Evolutionary conservation across 2,329 filamentous ascomycete genomes (phyloP), one percentile per base, ranked within the genome.

Genomic region (Pseudogymnoascus verrucosus): DNA sequence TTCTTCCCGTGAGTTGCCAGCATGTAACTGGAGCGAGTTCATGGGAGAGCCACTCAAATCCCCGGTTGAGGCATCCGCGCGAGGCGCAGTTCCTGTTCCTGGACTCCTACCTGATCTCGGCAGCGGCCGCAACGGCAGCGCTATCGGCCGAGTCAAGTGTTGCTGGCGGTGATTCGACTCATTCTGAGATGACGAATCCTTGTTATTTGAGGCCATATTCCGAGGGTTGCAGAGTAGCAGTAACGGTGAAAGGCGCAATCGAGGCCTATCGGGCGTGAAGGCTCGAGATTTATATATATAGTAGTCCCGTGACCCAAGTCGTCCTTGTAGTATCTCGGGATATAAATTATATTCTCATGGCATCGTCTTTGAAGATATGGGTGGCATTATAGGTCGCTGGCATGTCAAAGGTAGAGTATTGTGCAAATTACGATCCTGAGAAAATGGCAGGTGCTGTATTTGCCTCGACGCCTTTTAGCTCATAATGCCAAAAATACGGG

Each of bases 1-100:
- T 42, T 69, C 66, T 64, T 69, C 51, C 11, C 59, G 62, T 34
- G 62, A 44, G 62, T 60, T 5, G 39, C 64, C 63, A 59, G 68
- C 72, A 67, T 73, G 74, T 54, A 82, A 71, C 16, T 74, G 75
- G 21, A 82, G 74, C 11, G 71, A 75, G 5, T 80, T 80, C 31
- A 79, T 68, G 11, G 79, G 78, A 28, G 44, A 28, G 44, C 44
- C 8, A 16, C 6, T 51, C 2, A 34, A 34, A 1, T 11, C 14
- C 47, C n/a, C 4, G 3, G 47, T 10, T n/a, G 44, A 54, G 16
- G 39, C 21, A 21, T 42, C 39, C 10, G 16, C n/a, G 16, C 39
- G 39, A 42, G 39, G 8, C 39, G 19, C 39, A 21, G 39, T 5
- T 42, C 16, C 39, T 39, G 36, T n/a, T 34, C 10, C 47, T 57